Evolutionary conservation across 169 alveolate species (phyloP), one percentile per base, ranked within the genome.

Genomic region (Toxoplasma gondii): DNA sequence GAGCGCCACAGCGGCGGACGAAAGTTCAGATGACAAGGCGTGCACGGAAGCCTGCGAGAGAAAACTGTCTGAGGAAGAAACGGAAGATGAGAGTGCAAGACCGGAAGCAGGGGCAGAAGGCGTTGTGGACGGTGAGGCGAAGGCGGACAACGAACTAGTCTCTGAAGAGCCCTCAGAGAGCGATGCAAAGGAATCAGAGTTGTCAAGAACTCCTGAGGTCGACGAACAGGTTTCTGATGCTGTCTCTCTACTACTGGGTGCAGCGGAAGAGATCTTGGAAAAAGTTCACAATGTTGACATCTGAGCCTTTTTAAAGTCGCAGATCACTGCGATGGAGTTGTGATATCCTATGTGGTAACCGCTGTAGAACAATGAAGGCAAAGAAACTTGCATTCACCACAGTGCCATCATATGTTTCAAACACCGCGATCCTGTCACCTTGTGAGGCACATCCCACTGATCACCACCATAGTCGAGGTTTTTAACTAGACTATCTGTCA

Each of bases 81-180:
- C 74, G n/a, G n/a, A 64, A 64, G 19, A 9, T 53, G 74, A 64
- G n/a, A 1, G 7, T 12, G 74, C 24, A 64, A 27, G 29, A 1
- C n/a, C 74, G 74, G 74, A 64, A 64, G n/a, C 74, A 64, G 74
- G n/a, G 74, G n/a, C 74, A 64, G 86, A 78, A 78, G 44, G 45
- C n/a, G 44, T 78, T n/a, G 49, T n/a, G n/a, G 49, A 38, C 27
- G 34, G 43, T 69, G 39, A 29, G 82, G 39, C 4, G 82, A 69
- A 69, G 39, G 82, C 82, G 82, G 78, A 64, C n/a, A 2, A 22
- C 43, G 43, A 69, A 22, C 82, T 69, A 7, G 82, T 69, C 38
- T 34, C 38, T 69, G 82, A 69, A 69, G 82, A 69, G 12, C 82
- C 82, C 34, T 31, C 43, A 22, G 39, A 31, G 43, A 34, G 19